These are phyloP conservation scores for Diplogelasinospora grovesii DNA, from an alignment of 495 filamentous ascomycete species.

Conservation along the genomic window DNA sequence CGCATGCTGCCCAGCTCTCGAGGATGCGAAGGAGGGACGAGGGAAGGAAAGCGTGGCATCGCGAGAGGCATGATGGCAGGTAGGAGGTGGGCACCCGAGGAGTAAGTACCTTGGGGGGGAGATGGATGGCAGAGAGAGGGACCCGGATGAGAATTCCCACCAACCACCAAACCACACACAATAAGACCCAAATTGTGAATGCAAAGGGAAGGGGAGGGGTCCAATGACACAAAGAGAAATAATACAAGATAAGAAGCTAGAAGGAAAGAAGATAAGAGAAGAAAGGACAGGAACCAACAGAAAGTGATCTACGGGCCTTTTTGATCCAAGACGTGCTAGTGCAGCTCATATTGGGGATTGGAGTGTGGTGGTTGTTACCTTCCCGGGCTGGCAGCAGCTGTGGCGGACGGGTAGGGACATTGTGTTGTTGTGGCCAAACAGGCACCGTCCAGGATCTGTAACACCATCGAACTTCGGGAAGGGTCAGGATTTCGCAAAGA, in stretches of 20 bases:
- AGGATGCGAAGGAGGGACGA: slow-evolving; percentile 10
- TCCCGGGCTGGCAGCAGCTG: slow-evolving; percentile 4
- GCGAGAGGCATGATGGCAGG: slow-evolving; percentile 19
- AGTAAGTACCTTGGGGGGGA: not conserved
- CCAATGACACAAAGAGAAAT: slow-evolving; percentile 3
- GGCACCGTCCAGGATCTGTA: slow-evolving; percentile 20
- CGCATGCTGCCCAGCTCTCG: slow-evolving; percentile 10
- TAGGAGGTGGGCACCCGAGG: not conserved
- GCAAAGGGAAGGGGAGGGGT: slow-evolving; percentile 1
- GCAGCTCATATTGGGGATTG: not conserved
- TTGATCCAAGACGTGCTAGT: slow-evolving; percentile 9
- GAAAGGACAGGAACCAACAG: not conserved
- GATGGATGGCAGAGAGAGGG: slow-evolving; percentile 5
- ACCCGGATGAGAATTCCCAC: slow-evolving; percentile 11
- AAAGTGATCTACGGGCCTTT: slow-evolving; percentile 9
- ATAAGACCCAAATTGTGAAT: not conserved
- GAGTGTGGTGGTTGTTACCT: not conserved
- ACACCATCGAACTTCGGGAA: slow-evolving; percentile 14
- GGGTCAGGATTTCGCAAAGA: slow-evolving; percentile 8
- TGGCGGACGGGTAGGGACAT: no score
- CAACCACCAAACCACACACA: slow-evolving; percentile 6
- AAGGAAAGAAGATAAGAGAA: slow-evolving; percentile 7
- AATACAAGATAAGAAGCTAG: slow-evolving; percentile 1
- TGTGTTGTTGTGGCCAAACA: slow-evolving; percentile 14
- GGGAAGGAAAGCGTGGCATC: slow-evolving; percentile 22